phyloP scores from a whole-genome alignment of 495 filamentous ascomycete genomes.

The Pyrenula aspistea region DNA sequence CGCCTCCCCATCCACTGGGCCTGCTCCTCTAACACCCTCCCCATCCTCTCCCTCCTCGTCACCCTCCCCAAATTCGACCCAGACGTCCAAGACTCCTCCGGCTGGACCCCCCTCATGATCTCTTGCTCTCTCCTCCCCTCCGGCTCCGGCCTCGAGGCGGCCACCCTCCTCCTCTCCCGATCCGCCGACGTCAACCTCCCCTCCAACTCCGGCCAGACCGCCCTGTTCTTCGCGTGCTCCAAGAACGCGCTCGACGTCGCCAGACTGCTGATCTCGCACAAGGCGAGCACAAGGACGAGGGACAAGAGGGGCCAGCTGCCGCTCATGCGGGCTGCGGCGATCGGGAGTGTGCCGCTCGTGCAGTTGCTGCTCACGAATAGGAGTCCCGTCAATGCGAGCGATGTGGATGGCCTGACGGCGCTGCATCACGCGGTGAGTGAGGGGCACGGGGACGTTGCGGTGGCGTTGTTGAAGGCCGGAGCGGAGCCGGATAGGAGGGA shows the following conservation, averaged over 20 bases:
- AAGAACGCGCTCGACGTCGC: constrained; percentile 77
- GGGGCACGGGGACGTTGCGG: constrained; percentile 82
- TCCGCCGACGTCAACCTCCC: constrained; percentile 74
- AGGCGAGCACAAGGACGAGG: constrained; percentile 70
- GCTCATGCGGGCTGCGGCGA: constrained; percentile 81
- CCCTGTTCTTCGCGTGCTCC: constrained; percentile 83
- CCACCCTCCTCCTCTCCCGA: constrained; percentile 67
- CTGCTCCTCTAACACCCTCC: constrained; percentile 65
- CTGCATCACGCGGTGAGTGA: constrained; percentile 91
- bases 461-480: constrained; percentile 70
- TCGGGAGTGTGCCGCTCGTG: constrained; percentile 77
- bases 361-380: constrained; percentile 65
- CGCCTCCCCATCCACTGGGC: constrained; percentile 95
- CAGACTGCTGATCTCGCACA: constrained; percentile 59
- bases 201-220: constrained; percentile 64
- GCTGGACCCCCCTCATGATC: constrained; percentile 73
- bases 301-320: constrained; percentile 80
- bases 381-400: constrained; percentile 79
- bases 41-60: constrained; percentile 59
- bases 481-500: constrained; percentile 75
- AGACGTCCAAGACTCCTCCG: constrained; percentile 57
- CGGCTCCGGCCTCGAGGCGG: constrained; percentile 42
- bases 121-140: constrained; percentile 17
- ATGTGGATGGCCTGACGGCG: constrained; percentile 71
- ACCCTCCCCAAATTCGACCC: constrained; percentile 67